Base-by-base conservation (phyloP, 768 basidiomycete species). In the Panus rudis region DNA sequence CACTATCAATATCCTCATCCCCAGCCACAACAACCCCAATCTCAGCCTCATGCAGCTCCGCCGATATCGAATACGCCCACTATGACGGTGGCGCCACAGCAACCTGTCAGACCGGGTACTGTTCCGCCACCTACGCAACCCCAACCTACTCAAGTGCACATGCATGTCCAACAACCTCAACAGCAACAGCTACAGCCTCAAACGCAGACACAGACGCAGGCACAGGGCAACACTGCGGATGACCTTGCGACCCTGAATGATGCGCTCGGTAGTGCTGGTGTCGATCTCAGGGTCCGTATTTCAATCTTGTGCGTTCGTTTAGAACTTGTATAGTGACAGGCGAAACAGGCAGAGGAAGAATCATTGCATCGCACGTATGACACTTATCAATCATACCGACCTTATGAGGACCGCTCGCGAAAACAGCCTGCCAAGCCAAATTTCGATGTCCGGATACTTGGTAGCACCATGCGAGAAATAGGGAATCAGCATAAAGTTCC, bases 311-410 rank as follows among this genome's bases (percentile, higher is more conserved):
- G 11, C 22, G 35, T 37, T 41, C 16, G 14, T 40, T 41, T 19
- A 41, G n/a, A 51, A 28, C 38, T 25, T 16, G 23, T 32, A 26
- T 17, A n/a, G 22, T 5, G 28, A 2, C 54, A 92, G 87, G 90
- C 90, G 0, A 90, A 92, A 61, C 54, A 92, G 87, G 90, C 90
- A 0, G 90, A 92, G 61, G 89, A 92, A 65, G 90, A 91, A 59
- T 72, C 76, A 3, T 64, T 91, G 4, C 85, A 89, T 51, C 72
- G 83, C 43, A 65, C 71, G 1, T 72, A 80, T 46, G 77, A 81
- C 46, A 72, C 71, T 33, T 81, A 79, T 49, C 73, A 77, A 34
- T 47, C 75, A 14, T 84, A 80, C 56, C 76, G 84, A 11, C 62
- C 75, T 1, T 81, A 76, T 53, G 83, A 87, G 60, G 90, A 92